Evolutionary conservation across 192 early-diverging fungal species (phyloP), one percentile per base, ranked within the genome.

Genomic region (Coemansia sp.): DNA sequence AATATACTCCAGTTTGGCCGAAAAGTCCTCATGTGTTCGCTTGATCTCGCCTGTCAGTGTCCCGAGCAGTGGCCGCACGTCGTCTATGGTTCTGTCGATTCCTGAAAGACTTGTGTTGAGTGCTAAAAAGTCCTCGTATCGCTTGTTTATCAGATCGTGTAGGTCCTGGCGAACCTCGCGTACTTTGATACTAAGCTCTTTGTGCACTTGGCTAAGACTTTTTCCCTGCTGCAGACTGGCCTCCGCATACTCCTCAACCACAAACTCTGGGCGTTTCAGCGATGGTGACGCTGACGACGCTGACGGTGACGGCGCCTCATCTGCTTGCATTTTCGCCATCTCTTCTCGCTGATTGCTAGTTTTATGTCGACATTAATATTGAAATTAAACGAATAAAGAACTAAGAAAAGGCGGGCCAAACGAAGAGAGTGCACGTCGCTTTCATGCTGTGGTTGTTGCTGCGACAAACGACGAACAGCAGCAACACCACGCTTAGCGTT

Each of bases 51-150:
- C 15, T 8, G 44, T 53, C 15, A 73, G 53, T 1, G 38, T 37
- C 0, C 40, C 9, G 32, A 81, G 79, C 50, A 65, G 64, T 39
- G 32, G 37, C 15, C 50, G 56, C n/a, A 76, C 42, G 12, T 53
- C 53, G 12, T 50, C 19, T 15, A 76, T 56, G 4, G 70, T 70
- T 12, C 54, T 40, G 57, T 76, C 74, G 26, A 81, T 64, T 9
- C 74, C 79, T 4, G 67, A 59, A 11, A 81, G 57, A 11, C 71
- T 72, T 7, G 74, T 76, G 71, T 70, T 73, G 23, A 81, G 71
- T 0, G 67, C 70, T 7, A 81, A 64, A 65, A 81, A 76, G 64
- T 81, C 79, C 43, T 72, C 70, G 62, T 81, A 76, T 15, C 71
- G 67, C 13, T 62, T 15, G 63, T 68, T 63, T 49, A 81, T 76